phyloP scores from a whole-genome alignment of 495 filamentous ascomycete genomes.

The Xylaria grammica region DNA sequence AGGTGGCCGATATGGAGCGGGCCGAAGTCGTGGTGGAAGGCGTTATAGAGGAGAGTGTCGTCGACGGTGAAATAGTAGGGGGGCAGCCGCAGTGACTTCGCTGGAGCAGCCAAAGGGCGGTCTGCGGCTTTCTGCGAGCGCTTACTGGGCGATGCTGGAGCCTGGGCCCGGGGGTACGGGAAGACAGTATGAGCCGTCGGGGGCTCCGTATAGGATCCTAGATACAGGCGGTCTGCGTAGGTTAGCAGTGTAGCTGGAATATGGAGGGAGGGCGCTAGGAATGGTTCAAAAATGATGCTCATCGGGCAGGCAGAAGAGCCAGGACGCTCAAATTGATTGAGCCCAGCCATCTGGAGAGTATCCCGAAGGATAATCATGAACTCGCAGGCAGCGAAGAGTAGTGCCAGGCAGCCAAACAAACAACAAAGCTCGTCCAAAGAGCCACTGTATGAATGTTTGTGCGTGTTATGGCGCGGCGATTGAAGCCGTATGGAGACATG shows the following conservation, averaged over 20 bases:
- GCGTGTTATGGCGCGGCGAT: background rate
- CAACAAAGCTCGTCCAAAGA: background rate
- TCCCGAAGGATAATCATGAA: constrained; percentile 17
- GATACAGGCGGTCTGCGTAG: constrained; percentile 84
- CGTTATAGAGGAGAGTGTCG: constrained; percentile 91
- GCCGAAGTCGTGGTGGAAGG: constrained; percentile 98
- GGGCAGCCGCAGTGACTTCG: constrained; percentile 49
- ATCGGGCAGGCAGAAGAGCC: constrained; percentile 26
- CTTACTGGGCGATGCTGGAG: constrained; percentile 69
- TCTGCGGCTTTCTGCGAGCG: constrained; percentile 70
- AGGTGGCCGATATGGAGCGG: constrained; percentile 96
- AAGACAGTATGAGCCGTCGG: constrained; percentile 83
- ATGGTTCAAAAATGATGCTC: constrained; percentile 32
- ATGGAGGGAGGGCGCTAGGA: constrained; percentile 21
- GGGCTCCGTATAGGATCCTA: constrained; percentile 86
- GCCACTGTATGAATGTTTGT: background rate
- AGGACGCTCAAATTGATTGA: constrained; percentile 2
- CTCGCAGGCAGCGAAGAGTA: background rate
- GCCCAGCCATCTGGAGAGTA: constrained; percentile 12
- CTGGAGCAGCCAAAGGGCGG: constrained; percentile 50
- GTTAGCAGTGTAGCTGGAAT: constrained; percentile 41
- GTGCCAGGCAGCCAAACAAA: background rate
- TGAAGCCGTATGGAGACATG: too few species aligned
- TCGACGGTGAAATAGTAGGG: constrained; percentile 97
- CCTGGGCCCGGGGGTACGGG: constrained; percentile 71